phyloP scores from a whole-genome alignment of 108 stramenopile genomes.

The Skeletonema potamos region DNA sequence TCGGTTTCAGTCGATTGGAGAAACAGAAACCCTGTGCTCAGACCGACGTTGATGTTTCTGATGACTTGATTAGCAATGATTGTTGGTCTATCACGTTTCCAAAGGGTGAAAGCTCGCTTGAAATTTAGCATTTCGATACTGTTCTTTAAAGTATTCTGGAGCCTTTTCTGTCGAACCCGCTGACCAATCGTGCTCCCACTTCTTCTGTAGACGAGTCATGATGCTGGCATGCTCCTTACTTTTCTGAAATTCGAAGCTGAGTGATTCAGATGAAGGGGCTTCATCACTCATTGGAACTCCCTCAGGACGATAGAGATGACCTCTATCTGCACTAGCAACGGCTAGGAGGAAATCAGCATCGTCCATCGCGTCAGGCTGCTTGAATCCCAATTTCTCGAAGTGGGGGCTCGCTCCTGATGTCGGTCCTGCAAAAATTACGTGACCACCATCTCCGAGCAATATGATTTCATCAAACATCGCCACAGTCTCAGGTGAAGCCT shows the following conservation, averaged over 20 bases:
- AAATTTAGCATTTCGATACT: conserved; percentile 38
- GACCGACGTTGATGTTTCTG: conserved; percentile 65
- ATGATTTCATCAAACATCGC: conserved; percentile 73
- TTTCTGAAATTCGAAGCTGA: conserved; percentile 1
- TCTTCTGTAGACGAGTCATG: not conserved
- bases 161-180: not conserved
- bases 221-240: conserved; percentile 10
- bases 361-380: conserved; percentile 56
- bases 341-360: conserved; percentile 55
- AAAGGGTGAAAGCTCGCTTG: conserved; percentile 23
- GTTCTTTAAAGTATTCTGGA: conserved; percentile 6
- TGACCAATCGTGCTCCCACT: conserved; percentile 11
- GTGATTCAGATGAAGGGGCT: not conserved
- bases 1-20: conserved; percentile 41
- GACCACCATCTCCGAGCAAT: conserved; percentile 51
- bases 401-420: conserved; percentile 46
- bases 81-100: conserved; percentile 37
- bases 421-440: conserved; percentile 64
- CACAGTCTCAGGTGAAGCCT: conserved; percentile 72
- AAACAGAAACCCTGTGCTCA: conserved; percentile 71
- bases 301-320: not conserved
- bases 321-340: conserved; percentile 47
- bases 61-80: conserved; percentile 34
- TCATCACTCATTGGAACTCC: not conserved
- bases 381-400: conserved; percentile 46